Evolutionary conservation across 2,329 filamentous ascomycete species (phyloP).

Genomic region (Hypoxylon sp.): DNA sequence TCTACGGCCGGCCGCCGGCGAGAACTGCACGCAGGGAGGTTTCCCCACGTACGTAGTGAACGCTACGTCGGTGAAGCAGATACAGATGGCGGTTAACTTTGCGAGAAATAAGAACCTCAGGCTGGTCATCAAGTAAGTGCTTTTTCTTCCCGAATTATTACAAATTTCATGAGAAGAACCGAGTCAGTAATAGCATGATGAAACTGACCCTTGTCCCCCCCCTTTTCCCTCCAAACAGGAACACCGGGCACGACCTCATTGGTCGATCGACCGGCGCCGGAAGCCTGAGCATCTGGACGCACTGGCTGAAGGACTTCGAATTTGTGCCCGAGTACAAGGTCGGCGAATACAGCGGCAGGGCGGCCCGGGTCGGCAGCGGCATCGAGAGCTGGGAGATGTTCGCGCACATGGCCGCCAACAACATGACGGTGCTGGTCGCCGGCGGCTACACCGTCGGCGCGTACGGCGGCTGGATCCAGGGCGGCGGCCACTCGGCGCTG

Average conservation of each 20-base stretch:
- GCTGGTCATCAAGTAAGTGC: slow-evolving; percentile 53
- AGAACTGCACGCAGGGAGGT: slow-evolving; percentile 54
- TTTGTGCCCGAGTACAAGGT: slow-evolving; percentile 51
- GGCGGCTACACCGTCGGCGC: slow-evolving; percentile 54
- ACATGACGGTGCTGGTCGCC: slow-evolving; percentile 51
- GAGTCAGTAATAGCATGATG: neutral
- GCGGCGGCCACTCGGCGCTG: slow-evolving; percentile 63
- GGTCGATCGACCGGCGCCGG: slow-evolving; percentile 61
- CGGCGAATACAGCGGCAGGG: slow-evolving; percentile 49
- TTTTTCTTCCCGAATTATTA: neutral
- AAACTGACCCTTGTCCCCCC: neutral
- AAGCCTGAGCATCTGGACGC: slow-evolving; percentile 63
- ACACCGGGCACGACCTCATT: slow-evolving; percentile 61
- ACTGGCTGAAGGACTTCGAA: slow-evolving; percentile 59
- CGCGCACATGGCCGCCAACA: slow-evolving; percentile 46
- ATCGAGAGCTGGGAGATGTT: slow-evolving; percentile 53
- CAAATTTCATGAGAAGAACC: neutral
- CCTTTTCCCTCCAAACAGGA: slow-evolving; percentile 51
- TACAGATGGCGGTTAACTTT: slow-evolving; percentile 57
- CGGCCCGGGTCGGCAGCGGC: slow-evolving; percentile 51
- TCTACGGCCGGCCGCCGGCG: slow-evolving; percentile 29
- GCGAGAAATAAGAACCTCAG: slow-evolving; percentile 55
- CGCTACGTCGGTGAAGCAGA: slow-evolving; percentile 52
- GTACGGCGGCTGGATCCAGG: slow-evolving; percentile 64
- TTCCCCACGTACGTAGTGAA: slow-evolving; percentile 56